Evolutionary conservation across 2,329 filamentous ascomycete species (phyloP), one percentile per base, ranked within the genome.

Genomic region (Xylariaceae sp.): DNA sequence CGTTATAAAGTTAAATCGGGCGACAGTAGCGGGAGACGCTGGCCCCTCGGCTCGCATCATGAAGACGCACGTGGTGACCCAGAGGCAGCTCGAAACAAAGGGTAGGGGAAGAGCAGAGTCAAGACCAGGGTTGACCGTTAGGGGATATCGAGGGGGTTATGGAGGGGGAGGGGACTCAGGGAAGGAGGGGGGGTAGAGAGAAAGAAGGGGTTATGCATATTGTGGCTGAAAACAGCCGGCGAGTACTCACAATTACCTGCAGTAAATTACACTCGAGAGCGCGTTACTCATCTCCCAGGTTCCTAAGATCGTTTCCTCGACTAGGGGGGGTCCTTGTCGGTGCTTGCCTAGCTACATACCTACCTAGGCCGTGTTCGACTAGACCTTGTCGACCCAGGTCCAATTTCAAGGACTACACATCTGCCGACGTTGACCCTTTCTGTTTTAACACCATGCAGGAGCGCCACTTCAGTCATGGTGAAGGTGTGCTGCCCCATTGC

Each of bases 201-300:
- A 11, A 7, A 7, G 21, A 11, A 11, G 21, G 21, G 21, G 6
- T 24, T 7, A 24, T 7, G 40, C 39, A 46, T 36, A 34, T 47
- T 42, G 42, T 47, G 45, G 45, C 45, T 47, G 45, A 47, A 42
- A 38, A 33, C 31, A 36, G 29, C 38, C 38, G 44, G 40, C 41
- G 41, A 32, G 34, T 24, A 24, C 21, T 11, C 11, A 24, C 36
- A 33, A 40, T 45, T 43, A 40, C 42, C 35, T 45, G 42, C 39
- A 43, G 39, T 32, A 23, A 43, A 40, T 31, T n/a, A n/a, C n/a
- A n/a, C n/a, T n/a, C n/a, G n/a, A n/a, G n/a, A n/a, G n/a, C n/a
- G n/a, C n/a, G n/a, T n/a, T n/a, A n/a, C n/a, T n/a, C n/a, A n/a
- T n/a, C n/a, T n/a, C n/a, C n/a, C 26, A 36, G 35, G 40, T 41